Conservation (phyloP, 768 basidiomycete species). For the Sarcodon aspratus region DNA sequence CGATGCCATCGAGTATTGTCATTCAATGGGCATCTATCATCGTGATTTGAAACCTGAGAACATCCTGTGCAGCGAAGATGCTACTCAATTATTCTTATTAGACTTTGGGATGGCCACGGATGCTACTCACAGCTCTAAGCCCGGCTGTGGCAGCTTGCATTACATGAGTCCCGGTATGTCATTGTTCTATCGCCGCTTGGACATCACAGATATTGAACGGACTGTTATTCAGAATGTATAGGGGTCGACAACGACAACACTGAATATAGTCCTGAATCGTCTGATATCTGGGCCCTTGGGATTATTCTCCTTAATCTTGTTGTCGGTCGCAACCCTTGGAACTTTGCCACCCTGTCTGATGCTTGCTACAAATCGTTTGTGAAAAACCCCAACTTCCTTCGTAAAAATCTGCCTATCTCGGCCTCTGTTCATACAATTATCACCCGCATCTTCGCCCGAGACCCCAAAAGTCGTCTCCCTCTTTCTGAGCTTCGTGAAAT, state of each 20-base stretch:
- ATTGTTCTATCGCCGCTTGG: neutral
- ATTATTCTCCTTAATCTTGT: conserved; percentile 80
- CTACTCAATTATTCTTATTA: conserved; percentile 45
- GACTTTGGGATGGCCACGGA: conserved; percentile 71
- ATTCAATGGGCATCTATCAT: conserved; percentile 62
- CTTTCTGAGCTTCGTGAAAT: conserved; percentile 10
- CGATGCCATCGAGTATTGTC: conserved; percentile 69
- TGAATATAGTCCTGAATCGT: neutral
- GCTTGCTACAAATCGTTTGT: conserved; percentile 57
- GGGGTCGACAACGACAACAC: neutral
- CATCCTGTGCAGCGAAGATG: conserved; percentile 47
- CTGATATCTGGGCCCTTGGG: conserved; percentile 63
- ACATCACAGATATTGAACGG: neutral
- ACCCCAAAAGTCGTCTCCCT: conserved; percentile 8
- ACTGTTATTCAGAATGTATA: conserved; percentile 33
- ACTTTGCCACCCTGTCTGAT: conserved; percentile 53
- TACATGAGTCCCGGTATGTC: conserved; percentile 65
- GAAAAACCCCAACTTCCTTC: conserved; percentile 51
- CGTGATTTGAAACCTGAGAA: conserved; percentile 87
- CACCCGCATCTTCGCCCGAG: conserved; percentile 29
- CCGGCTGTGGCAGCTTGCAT: conserved; percentile 46
- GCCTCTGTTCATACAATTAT: conserved; percentile 50
- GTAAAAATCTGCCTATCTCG: conserved; percentile 65
- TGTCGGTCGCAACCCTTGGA: conserved; percentile 71
- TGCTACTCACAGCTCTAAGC: conserved; percentile 31